Evolutionary conservation across 345 rosid species (phyloP), one percentile per base, ranked within the genome.

Genomic region (Stellera chamaejasme): DNA sequence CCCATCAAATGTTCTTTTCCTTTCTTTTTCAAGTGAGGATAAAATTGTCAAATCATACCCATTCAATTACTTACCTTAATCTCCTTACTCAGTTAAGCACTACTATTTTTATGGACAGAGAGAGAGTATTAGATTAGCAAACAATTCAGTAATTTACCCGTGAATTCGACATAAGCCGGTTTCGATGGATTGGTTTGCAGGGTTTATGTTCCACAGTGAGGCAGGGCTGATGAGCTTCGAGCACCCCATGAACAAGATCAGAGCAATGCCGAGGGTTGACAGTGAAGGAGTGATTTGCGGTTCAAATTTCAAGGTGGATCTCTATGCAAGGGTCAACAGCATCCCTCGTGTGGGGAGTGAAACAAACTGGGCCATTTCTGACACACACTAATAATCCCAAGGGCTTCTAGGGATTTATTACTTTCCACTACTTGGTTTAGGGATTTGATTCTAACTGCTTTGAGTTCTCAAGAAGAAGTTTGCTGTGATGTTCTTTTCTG

Each of bases 321-420:
- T 50, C 39, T 82, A 70, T 61, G 60, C 87, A 9, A 83, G 83
- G 67, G 68, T 80, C 48, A 75, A 64, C 55, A 64, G 73, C 59
- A 87, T 93, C 15, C 97, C 99, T 0, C 80, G 97, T 5, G 77
- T 83, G 32, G 99, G 99, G 11, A 90, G 97, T 62, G 96, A 79
- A 55, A 74, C 87, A 43, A 80, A 93, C 48, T 92, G 98, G 96
- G 80, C 83, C 48, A 74, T 75, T 0, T 75, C 79, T 63, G 75
- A 77, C 44, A 61, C 78, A 1, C 76, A 69, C 47, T 72, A 62
- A n/a, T 1, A 13, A 27, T 19, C 23, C 9, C 5, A 32, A 32
- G 9, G 39, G 39, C 2, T 32, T 2, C 39, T 5, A 32, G 3
- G 3, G 39, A 32, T 0, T 32, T 32, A 8, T 2, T 32, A 32